phyloP scores from a whole-genome alignment of 179 eudicot genomes.

The Drosera spatulata region DNA sequence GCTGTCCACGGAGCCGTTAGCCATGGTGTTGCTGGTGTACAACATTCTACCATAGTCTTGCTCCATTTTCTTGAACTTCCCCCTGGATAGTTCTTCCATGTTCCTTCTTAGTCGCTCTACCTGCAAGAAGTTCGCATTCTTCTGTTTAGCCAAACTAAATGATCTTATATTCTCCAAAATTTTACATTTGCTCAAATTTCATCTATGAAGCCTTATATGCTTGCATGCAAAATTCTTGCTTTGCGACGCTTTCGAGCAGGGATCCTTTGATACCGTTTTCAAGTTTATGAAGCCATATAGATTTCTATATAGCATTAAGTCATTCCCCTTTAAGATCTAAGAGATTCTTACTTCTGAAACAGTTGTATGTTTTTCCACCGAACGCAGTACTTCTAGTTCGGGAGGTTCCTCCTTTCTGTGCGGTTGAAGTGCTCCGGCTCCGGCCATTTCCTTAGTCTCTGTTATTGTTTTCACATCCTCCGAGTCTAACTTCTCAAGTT shows the following conservation, averaged over 20 bases:
- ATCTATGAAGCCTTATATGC: too few species aligned
- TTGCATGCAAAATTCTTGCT: too few species aligned
- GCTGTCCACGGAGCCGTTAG: constrained; percentile 39
- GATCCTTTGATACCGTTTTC: too few species aligned
- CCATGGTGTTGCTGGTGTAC: neutral
- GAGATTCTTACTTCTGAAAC: neutral
- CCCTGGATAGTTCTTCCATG: constrained; percentile 81
- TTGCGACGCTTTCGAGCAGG: too few species aligned
- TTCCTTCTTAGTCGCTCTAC: constrained; percentile 47
- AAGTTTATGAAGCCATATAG: too few species aligned
- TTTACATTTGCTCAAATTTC: neutral
- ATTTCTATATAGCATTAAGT: too few species aligned
- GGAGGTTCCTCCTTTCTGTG: neutral
- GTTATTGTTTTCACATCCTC: constrained; percentile 9
- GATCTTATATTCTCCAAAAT: neutral
- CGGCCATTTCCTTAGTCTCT: constrained; percentile 15
- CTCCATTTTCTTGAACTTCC: constrained; percentile 60
- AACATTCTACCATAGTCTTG: constrained; percentile 7
- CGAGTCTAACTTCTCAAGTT: constrained; percentile 19
- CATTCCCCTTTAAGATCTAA: too few species aligned
- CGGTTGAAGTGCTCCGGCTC: constrained; percentile 8
- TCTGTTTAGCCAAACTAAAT: neutral
- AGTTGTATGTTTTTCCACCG: too few species aligned
- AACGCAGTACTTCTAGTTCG: neutral
- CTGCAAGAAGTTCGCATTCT: constrained; percentile 15